Percentiles rank a stretch among this genome's conserved stretches.
Evolutionary conservation across 1,284 basidiomycete species (phyloP).

Genomic region (Thelephora terrestris): DNA sequence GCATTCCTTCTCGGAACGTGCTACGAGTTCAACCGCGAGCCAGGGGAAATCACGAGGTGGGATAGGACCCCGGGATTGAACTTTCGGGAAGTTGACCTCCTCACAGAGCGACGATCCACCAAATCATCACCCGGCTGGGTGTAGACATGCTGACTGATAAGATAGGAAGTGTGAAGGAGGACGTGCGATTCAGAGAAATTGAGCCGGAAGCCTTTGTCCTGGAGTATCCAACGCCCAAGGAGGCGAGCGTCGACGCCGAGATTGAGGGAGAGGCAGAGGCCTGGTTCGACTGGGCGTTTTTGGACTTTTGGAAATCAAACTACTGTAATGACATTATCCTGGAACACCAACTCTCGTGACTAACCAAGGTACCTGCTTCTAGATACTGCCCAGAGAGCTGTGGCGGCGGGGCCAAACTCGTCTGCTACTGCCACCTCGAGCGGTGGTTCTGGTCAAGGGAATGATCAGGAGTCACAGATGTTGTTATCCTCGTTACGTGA

Average conservation of each 20-base stretch:
- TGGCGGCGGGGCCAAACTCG: conserved; percentile 55
- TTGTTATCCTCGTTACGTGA: conserved; percentile 74
- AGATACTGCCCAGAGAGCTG: conserved; percentile 64
- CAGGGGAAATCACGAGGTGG: conserved; percentile 82
- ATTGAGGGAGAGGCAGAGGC: conserved; percentile 69
- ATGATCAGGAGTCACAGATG: conserved; percentile 55
- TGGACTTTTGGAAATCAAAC: conserved; percentile 99
- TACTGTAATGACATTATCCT: conserved; percentile 56
- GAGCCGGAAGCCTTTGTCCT: conserved; percentile 70
- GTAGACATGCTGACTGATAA: conserved; percentile 86
- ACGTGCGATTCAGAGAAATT: conserved; percentile 83
- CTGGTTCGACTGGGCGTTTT: conserved; percentile 98
- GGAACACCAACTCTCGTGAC: background rate
- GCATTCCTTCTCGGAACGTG: conserved; percentile 89
- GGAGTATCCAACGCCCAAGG: conserved; percentile 30
- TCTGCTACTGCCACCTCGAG: background rate
- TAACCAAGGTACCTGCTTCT: background rate
- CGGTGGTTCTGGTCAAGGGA: background rate
- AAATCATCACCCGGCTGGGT: conserved; percentile 79
- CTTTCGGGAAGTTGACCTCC: background rate
- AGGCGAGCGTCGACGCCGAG: conserved; percentile 22
- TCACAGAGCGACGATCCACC: conserved; percentile 68
- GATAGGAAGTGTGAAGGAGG: conserved; percentile 80
- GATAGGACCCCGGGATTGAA: conserved; percentile 11
- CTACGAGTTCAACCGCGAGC: conserved; percentile 92